Percentiles rank a stretch among this genome's conserved stretches.
phyloP scores from a whole-genome alignment of 139 green algal genomes.

The Chlamydomonas sphaeroides region DNA sequence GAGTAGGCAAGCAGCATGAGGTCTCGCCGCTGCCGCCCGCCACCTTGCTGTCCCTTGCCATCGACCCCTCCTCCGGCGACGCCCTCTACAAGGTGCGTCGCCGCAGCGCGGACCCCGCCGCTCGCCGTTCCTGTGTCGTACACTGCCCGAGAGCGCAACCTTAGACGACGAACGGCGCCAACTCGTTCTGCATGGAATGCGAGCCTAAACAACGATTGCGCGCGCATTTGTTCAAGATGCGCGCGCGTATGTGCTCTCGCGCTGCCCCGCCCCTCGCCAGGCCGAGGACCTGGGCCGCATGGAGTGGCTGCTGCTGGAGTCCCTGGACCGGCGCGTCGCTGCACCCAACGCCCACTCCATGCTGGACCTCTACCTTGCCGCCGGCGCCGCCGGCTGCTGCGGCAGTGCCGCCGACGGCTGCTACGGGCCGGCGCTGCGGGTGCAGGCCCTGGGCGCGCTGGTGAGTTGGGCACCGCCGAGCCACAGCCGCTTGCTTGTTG shows the following conservation, averaged over 20 bases:
- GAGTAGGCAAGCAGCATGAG: constrained; percentile 26
- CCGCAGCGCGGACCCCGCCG: too few relatives aligned
- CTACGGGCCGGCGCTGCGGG: neutral
- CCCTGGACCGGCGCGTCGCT: neutral
- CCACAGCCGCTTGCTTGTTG: too few relatives aligned
- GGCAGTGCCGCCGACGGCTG: neutral
- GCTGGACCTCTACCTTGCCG: neutral
- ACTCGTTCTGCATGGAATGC: neutral
- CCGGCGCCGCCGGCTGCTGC: neutral
- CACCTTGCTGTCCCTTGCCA: neutral
- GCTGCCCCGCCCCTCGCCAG: neutral
- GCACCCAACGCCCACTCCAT: constrained; percentile 1
- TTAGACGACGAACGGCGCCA: too few relatives aligned
- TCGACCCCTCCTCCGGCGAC: neutral
- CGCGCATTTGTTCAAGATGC: too few relatives aligned
- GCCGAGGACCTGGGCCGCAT: neutral
- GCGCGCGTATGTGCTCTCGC: neutral
- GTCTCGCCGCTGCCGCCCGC: neutral
- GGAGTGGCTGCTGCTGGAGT: constrained; percentile 15
- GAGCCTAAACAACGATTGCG: neutral
- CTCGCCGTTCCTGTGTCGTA: too few relatives aligned
- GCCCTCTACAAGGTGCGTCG: constrained; percentile 5
- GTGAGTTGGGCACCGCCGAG: too few relatives aligned
- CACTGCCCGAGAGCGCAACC: too few relatives aligned
- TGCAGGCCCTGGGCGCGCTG: too few relatives aligned